A percentile compares a stretch with the other conserved stretches of the same genome.
Evolutionary conservation across 75 land plant species (phyloP).

Genomic region (Larix kaempferi): DNA sequence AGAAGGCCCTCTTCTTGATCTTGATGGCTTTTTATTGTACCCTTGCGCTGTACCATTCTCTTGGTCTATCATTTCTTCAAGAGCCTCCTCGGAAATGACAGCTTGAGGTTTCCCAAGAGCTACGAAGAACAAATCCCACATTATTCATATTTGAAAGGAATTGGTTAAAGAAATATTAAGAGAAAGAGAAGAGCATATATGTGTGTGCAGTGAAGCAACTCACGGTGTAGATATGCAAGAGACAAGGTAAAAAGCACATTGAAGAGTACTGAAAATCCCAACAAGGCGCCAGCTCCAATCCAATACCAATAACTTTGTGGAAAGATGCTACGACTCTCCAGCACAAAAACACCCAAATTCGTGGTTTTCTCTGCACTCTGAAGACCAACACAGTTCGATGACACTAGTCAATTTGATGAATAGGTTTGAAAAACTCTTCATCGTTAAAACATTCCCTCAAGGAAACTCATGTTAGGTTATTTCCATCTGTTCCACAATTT

Average conservation of each 20-base stretch:
- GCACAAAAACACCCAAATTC: slow-evolving; percentile 45
- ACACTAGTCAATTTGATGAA: not conserved
- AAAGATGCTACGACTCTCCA: slow-evolving; percentile 32
- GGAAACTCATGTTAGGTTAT: not conserved
- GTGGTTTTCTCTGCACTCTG: slow-evolving; percentile 38
- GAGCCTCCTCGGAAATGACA: slow-evolving; percentile 62
- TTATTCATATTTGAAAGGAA: not conserved
- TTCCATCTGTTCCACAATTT: not conserved
- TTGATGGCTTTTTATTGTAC: not conserved
- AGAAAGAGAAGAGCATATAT: not conserved
- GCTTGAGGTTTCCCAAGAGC: slow-evolving; percentile 77
- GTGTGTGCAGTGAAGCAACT: slow-evolving; percentile 12
- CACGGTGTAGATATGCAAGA: slow-evolving; percentile 69
- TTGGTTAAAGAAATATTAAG: not conserved
- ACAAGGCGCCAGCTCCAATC: slow-evolving; percentile 67
- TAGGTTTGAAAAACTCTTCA: not conserved
- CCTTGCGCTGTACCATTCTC: slow-evolving; percentile 21
- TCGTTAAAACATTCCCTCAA: not conserved
- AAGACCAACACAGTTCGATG: not conserved
- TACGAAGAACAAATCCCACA: slow-evolving; percentile 9
- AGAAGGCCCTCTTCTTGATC: slow-evolving; percentile 23
- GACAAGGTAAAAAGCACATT: slow-evolving; percentile 74
- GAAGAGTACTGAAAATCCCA: slow-evolving; percentile 61
- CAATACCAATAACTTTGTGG: slow-evolving; percentile 61
- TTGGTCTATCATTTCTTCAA: slow-evolving; percentile 40